Conservation (phyloP, 495 filamentous ascomycete species). For the Lasiosphaeriaceae sp. region DNA sequence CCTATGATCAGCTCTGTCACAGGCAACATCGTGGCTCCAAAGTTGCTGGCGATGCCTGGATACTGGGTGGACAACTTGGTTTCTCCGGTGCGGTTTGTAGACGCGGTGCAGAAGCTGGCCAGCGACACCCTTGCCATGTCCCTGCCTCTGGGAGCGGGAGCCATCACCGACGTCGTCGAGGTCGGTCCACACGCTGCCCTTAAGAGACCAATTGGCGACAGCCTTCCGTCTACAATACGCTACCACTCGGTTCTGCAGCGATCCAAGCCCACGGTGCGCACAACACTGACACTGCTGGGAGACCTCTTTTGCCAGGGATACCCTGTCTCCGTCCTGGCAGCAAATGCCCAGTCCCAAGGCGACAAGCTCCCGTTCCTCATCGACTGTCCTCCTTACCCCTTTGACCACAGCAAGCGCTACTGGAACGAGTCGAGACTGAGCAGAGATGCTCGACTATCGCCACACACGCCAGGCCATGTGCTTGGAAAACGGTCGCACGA, state of each 20-base stretch:
- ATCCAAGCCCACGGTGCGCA: conserved; percentile 19
- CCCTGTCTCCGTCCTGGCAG: conserved; percentile 8
- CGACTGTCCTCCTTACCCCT: conserved; percentile 35
- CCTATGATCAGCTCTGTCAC: conserved; percentile 13
- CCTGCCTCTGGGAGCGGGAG: too few relatives aligned
- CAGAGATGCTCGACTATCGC: conserved; percentile 34
- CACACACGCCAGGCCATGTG: conserved; percentile 32
- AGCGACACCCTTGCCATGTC: too few relatives aligned
- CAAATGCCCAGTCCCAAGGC: neutral
- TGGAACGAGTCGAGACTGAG: conserved; percentile 41
- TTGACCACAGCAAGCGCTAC: conserved; percentile 31
- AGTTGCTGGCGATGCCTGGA: too few relatives aligned
- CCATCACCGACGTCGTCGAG: too few relatives aligned
- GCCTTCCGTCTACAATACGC: too few relatives aligned
- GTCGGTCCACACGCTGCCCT: conserved; percentile 58
- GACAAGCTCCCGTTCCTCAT: conserved; percentile 18
- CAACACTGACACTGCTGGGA: conserved; percentile 29
- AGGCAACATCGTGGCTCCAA: too few relatives aligned
- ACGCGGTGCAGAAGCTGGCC: conserved; percentile 23
- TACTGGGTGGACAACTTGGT: conserved; percentile 49
- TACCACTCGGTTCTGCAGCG: conserved; percentile 26
- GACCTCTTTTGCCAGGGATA: conserved; percentile 34
- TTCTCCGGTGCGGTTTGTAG: conserved; percentile 40
- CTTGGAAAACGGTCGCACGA: conserved; percentile 35
- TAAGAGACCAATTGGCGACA: too few relatives aligned